Base-by-base conservation (phyloP, 116 monocot species). In the Cymodocea nodosa region DNA sequence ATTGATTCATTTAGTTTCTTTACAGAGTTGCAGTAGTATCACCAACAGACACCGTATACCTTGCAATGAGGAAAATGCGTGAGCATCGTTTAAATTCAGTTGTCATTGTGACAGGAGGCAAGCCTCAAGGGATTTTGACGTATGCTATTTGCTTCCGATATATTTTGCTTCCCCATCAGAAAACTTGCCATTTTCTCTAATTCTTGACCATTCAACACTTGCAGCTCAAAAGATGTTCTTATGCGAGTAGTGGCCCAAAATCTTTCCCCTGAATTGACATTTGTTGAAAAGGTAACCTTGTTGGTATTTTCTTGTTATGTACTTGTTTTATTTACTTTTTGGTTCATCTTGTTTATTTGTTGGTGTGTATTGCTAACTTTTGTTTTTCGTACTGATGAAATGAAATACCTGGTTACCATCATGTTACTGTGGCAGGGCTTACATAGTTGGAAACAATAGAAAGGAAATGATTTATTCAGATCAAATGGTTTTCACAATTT, bases 161-260 rank as follows among this genome's bases (percentile, higher is more conserved):
- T 15, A 15, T 15, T 60, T 35, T 34, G 4, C 15, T 24, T 25
- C 16, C 34, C 35, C 30, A 35, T 44, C 44, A 44, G 44, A 1
- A 44, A 44, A 44, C 11, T 44, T 44, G 44, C 44, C 44, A 44
- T 44, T 11, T 6, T 44, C 5, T 11, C 11, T 44, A 8, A 11
- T 44, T 44, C 44, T 11, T 6, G 6, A 6, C 6, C 44, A 44
- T 44, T 11, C 44, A 44, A 44, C 11, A 44, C 44, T 6, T 6
- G 58, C 78, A 98, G 97, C 8, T 91, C 97, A 65, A 98, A 91
- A 66, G 97, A 98, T 84, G 77, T 98, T 11, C 86, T 98, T 35
- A 84, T 91, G 91, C 87, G 91, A 54, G 86, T 98, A 25, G 97
- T 98, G 23, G 88, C 97, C 51, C 91, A 78, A 30, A 88, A 91